Base-by-base conservation (phyloP, 805 yeast genomes). In the Priceomyces medius region DNA sequence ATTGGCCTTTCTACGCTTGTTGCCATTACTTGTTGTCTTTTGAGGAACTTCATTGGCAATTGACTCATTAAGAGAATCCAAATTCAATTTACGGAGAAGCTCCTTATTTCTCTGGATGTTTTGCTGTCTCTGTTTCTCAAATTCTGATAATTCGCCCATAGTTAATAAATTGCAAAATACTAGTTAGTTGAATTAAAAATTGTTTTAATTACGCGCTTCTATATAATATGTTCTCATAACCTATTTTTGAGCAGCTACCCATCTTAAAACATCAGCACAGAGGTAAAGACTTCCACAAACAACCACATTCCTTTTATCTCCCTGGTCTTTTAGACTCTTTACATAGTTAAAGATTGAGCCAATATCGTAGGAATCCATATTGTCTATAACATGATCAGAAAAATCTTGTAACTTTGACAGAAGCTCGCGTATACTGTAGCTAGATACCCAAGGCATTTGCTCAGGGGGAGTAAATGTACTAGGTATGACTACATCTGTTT, bases 361-460 rank as follows among this genome's bases (percentile, higher is more conserved):
- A 6, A 61, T 49, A 21, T 37, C 41, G 9, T 45, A 42, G 0
- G 42, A 47, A 3, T 35, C 28, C 1, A 45, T 28, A 3, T 37
- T 42, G 12, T 48, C 48, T 13, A 8, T 31, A 3, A 55, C 51
- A 18, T 56, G 59, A 13, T 2, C 71, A 48, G 46, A 48, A 16
- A 40, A 58, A 10, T 39, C 38, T n/a, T 48, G 48, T 1, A 66
- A 68, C 7, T 21, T 45, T 27, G n/a, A 36, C 38, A 20, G 34
- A 26, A 83, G 54, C 13, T 58, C 63, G 1, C 43, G 51, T 0
- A 68, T 54, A 3, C 56, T 52, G 47, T 68, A 71, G 1, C 90
- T 64, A 31, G 69, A 54, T 4, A 93, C 80, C 98, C 98, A 93
- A 0, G 98, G 97, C 99, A 93, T 93, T 0, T 88, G 84, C 10